These are phyloP conservation scores for Grosmannia serpens DNA, from an alignment of 2,329 filamentous ascomycete genomes.

Conservation along the genomic window DNA sequence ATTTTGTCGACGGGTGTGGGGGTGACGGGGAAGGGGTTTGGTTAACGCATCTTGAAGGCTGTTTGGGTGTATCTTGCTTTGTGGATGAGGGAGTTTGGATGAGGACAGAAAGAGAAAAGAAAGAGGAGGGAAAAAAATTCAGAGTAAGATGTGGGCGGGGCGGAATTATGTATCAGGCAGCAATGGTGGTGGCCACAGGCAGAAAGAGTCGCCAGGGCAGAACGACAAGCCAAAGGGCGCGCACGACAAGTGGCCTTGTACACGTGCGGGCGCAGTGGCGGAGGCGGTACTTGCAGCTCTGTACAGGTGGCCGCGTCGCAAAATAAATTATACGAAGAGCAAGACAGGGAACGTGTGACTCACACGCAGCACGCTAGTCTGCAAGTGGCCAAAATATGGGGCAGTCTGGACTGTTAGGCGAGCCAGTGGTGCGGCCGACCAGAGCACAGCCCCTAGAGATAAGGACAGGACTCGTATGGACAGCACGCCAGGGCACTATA, in stretches of 20 bases:
- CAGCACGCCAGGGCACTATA: not conserved
- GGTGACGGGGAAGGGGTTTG: constrained; percentile 24
- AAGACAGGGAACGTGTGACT: constrained; percentile 14
- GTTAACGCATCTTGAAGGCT: constrained; percentile 49
- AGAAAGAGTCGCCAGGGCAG: not conserved
- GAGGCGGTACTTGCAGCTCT: not conserved
- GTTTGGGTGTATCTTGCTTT: constrained; percentile 14
- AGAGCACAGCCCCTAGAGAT: not conserved
- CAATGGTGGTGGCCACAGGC: constrained; percentile 16
- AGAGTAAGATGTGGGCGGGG: constrained; percentile 18
- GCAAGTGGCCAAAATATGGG: not conserved
- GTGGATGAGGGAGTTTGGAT: constrained; percentile 18
- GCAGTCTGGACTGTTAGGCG: not conserved
- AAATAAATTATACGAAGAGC: not conserved
- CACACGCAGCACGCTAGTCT: constrained; percentile 13
- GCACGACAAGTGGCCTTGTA: not conserved
- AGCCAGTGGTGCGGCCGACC: not conserved
- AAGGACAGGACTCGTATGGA: not conserved
- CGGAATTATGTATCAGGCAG: constrained; percentile 37
- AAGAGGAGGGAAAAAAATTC: constrained; percentile 7
- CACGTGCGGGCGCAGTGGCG: not conserved
- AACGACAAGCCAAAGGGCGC: not conserved
- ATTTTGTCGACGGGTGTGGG: constrained; percentile 36
- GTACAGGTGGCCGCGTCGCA: not conserved
- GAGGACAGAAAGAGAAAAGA: constrained; percentile 19